phyloP scores from a whole-genome alignment of 1,139 yeast species.

The Scheffersomyces illinoinensis region DNA sequence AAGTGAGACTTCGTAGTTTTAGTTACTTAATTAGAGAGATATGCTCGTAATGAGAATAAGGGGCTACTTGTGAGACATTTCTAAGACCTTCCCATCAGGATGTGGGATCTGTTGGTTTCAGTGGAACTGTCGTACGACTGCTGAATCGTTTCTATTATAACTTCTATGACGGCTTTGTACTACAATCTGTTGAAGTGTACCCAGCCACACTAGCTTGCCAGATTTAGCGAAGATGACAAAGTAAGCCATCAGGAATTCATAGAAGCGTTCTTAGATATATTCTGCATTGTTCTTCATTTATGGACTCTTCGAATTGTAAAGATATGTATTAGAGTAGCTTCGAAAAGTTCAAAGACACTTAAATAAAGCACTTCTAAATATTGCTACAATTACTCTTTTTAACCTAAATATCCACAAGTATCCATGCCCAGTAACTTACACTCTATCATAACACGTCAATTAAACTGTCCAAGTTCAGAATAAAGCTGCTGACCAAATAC shows the following conservation, averaged over 20 bases:
- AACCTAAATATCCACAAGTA: not conserved
- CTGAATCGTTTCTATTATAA: not conserved
- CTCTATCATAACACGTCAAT: slow-evolving; percentile 1
- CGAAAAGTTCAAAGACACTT: not conserved
- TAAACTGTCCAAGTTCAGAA: slow-evolving; percentile 12
- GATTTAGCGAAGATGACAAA: not conserved
- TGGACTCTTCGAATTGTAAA: too few relatives aligned
- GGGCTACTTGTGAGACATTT: not conserved
- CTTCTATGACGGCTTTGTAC: not conserved
- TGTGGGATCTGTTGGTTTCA: not conserved
- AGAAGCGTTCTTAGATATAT: too few relatives aligned
- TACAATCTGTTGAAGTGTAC: not conserved
- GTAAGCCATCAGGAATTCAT: not conserved
- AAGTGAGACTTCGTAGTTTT: not conserved
- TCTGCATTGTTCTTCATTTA: too few relatives aligned
- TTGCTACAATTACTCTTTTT: not conserved
- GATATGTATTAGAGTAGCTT: not conserved
- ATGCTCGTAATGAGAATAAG: not conserved
- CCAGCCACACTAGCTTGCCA: not conserved
- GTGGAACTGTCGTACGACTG: not conserved
- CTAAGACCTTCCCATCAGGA: not conserved
- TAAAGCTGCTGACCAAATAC: slow-evolving; percentile 31
- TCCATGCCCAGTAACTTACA: not conserved
- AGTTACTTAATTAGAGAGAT: not conserved
- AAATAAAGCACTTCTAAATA: not conserved